Percentiles rank a stretch among this genome's conserved stretches.
These are phyloP conservation scores for Cladosporium sp. DNA, from an alignment of 2,329 filamentous ascomycete species.

Conservation along the genomic window DNA sequence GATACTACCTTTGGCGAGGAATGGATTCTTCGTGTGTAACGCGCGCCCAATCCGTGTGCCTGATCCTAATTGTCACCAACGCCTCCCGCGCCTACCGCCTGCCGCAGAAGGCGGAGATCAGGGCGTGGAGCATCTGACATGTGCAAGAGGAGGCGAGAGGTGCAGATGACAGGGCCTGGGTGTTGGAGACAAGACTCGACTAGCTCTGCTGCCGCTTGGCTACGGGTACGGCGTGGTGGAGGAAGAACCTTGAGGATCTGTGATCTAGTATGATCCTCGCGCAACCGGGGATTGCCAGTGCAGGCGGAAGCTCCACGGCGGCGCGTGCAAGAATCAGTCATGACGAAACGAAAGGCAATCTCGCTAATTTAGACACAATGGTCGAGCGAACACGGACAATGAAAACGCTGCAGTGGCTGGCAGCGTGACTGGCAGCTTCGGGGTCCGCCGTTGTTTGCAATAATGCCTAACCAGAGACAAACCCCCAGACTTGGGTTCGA, in stretches of 20 bases:
- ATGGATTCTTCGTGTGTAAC: background rate
- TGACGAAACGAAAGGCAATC: slow-evolving; percentile 12
- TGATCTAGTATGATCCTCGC: slow-evolving; percentile 9
- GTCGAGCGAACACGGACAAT: slow-evolving; percentile 1
- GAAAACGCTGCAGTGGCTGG: slow-evolving; percentile 9
- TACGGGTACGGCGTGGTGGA: slow-evolving; percentile 1
- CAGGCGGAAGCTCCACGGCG: background rate
- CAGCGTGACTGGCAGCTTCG: slow-evolving; percentile 12
- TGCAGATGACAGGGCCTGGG: background rate
- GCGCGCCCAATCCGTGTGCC: slow-evolving; percentile 1
- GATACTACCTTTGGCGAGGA: slow-evolving; percentile 7
- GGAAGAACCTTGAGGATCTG: slow-evolving; percentile 6
- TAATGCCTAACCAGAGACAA: slow-evolving; percentile 5
- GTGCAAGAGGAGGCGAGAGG: slow-evolving; percentile 14
- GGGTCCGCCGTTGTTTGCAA: background rate
- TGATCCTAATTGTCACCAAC: slow-evolving; percentile 4
- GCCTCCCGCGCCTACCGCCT: background rate
- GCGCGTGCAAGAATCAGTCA: background rate
- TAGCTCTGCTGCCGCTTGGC: slow-evolving; percentile 1
- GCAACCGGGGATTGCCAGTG: slow-evolving; percentile 9
- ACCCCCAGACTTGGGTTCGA: slow-evolving; percentile 11
- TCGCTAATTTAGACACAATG: slow-evolving; percentile 19
- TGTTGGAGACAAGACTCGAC: background rate
- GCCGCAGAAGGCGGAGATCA: slow-evolving; percentile 8
- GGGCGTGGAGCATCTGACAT: slow-evolving; percentile 15